These are phyloP conservation scores for Pelargonium citronellum DNA, from an alignment of 441 rosid species.

Conservation along the genomic window DNA sequence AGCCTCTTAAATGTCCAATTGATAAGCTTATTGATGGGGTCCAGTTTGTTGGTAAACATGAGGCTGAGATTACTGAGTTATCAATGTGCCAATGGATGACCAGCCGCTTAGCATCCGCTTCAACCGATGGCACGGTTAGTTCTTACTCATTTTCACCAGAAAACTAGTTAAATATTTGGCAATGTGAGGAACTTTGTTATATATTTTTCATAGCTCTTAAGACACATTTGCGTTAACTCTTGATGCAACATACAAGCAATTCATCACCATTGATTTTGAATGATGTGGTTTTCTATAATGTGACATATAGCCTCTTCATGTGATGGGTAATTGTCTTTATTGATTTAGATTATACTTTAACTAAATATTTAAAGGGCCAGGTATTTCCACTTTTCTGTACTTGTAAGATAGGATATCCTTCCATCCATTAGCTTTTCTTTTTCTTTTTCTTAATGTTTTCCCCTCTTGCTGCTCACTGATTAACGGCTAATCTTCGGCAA, in stretches of 20 bases:
- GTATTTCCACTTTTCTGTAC: not conserved
- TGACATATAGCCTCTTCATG: constrained; percentile 5
- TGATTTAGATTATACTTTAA: not conserved
- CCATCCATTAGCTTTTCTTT: not conserved
- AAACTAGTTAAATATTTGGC: not conserved
- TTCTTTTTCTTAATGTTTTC: not conserved
- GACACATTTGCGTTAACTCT: not conserved
- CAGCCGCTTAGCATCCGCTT: constrained; percentile 78
- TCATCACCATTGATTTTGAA: not conserved
- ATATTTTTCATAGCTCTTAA: constrained; percentile 6
- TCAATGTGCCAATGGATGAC: constrained; percentile 92
- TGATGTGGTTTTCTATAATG: not conserved
- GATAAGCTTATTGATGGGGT: constrained; percentile 68
- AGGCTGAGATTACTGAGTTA: constrained; percentile 76
- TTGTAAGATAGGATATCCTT: not conserved
- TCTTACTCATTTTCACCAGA: constrained; percentile 8
- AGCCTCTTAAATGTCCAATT: constrained; percentile 60
- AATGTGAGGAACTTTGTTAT: not conserved
- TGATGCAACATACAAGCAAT: not conserved
- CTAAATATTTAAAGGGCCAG: not conserved
- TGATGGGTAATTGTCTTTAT: not conserved
- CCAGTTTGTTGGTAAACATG: constrained; percentile 80
- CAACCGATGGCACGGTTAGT: constrained; percentile 83
- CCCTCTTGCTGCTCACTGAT: constrained; percentile 9
- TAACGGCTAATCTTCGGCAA: constrained; percentile 15